A percentile compares a stretch with the other conserved stretches of the same genome.
These are phyloP conservation scores for Boechera stricta DNA, from an alignment of 345 rosid species.

Conservation along the genomic window DNA sequence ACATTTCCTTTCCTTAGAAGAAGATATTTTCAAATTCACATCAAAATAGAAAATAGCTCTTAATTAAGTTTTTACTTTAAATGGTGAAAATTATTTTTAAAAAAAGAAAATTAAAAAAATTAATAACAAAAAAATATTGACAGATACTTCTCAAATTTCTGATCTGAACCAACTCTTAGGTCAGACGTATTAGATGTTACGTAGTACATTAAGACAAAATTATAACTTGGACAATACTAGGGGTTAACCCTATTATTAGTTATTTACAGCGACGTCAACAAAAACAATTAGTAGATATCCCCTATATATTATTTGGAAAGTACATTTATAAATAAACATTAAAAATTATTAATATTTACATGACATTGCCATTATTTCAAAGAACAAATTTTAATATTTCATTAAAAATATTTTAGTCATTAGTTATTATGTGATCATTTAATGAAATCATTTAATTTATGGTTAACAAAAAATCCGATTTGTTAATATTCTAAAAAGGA, in stretches of 20 bases:
- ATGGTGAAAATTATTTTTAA: neutral
- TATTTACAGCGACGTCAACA: conserved; percentile 22
- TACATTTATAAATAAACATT: too few species aligned
- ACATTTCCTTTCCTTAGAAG: neutral
- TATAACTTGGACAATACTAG: conserved; percentile 8
- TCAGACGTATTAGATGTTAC: conserved; percentile 24
- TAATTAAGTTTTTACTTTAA: too few species aligned
- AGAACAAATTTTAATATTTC: too few species aligned
- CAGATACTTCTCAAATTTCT: conserved; percentile 1
- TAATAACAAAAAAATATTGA: neutral
- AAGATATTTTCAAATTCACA: conserved; percentile 25
- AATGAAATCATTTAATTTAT: too few species aligned
- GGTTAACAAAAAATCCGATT: too few species aligned
- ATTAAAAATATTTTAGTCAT: too few species aligned
- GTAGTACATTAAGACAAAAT: conserved; percentile 11
- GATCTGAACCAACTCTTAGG: conserved; percentile 27
- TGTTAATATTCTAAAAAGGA: too few species aligned
- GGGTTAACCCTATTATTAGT: neutral
- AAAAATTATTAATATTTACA: too few species aligned
- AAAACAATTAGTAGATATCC: neutral
- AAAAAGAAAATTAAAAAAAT: too few species aligned
- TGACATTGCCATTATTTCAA: too few species aligned
- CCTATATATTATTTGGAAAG: too few species aligned
- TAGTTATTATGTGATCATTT: too few species aligned
- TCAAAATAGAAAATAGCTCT: neutral